Evolutionary conservation across 805 yeast genomes (phyloP).

Genomic region (Kodamaea lidongshanica): DNA sequence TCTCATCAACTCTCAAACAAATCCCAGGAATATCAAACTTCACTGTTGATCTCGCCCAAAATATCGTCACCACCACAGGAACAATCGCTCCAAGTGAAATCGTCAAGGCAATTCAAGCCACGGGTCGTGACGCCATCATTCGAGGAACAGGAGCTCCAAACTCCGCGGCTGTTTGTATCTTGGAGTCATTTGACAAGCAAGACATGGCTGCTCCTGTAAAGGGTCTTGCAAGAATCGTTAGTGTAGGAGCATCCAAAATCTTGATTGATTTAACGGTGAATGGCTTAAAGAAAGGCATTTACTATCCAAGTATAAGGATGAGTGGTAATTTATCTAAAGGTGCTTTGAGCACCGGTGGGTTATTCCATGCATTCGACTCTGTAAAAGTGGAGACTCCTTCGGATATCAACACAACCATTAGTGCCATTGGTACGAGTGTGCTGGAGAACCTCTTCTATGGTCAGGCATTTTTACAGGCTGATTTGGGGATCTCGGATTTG

Average conservation of each 20-base stretch:
- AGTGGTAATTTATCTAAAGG: conserved; percentile 76
- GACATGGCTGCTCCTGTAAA: conserved; percentile 56
- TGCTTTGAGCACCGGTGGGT: conserved; percentile 56
- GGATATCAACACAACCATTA: conserved; percentile 21
- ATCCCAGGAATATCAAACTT: conserved; percentile 47
- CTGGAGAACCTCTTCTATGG: conserved; percentile 23
- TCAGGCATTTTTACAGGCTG: conserved; percentile 35
- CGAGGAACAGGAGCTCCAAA: conserved; percentile 86
- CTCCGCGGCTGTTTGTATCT: conserved; percentile 84
- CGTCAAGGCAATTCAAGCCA: conserved; percentile 58
- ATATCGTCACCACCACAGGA: conserved; percentile 66
- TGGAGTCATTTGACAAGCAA: conserved; percentile 60
- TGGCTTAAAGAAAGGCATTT: conserved; percentile 61
- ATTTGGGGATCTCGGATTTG: conserved; percentile 48
- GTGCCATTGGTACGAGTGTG: conserved; percentile 30
- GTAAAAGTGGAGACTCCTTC: conserved; percentile 26
- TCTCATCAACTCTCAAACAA: conserved; percentile 45
- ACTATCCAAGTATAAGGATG: conserved; percentile 61
- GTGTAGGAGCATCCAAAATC: conserved; percentile 47
- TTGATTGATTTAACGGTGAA: conserved; percentile 74
- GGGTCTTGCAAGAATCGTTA: conserved; percentile 82
- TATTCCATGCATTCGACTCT: conserved; percentile 40
- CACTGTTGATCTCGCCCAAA: conserved; percentile 51
- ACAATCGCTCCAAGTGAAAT: conserved; percentile 69
- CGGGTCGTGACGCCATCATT: conserved; percentile 85